A percentile compares a stretch with the other conserved stretches of the same genome.
phyloP scores from a whole-genome alignment of 345 rosid species.

The Salix dunnii region DNA sequence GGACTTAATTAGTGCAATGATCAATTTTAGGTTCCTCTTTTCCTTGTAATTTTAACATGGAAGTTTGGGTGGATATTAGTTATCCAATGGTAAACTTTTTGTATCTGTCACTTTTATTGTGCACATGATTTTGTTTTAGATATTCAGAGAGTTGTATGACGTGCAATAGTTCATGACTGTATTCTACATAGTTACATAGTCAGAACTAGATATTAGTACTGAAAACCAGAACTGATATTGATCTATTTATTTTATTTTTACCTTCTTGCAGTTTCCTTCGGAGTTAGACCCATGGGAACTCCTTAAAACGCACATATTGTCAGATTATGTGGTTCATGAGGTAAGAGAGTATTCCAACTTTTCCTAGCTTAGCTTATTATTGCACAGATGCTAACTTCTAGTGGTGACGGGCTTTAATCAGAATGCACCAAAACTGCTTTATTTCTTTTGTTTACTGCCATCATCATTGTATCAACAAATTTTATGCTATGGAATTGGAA shows the following conservation, averaged over 20 bases:
- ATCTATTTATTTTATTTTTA: constrained; percentile 1
- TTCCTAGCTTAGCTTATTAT: constrained; percentile 5
- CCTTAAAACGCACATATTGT: constrained; percentile 68
- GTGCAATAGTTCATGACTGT: neutral
- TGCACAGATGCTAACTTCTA: neutral
- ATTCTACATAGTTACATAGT: neutral
- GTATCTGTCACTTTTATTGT: neutral
- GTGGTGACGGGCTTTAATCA: neutral
- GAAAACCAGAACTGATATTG: constrained; percentile 2
- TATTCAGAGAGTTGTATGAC: neutral
- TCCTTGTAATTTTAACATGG: neutral
- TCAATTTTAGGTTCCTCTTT: neutral
- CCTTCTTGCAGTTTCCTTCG: constrained; percentile 61
- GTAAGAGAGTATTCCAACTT: constrained; percentile 33
- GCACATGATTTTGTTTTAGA: neutral
- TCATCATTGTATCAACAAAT: neutral
- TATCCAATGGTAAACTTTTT: too few species aligned
- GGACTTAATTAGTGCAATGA: neutral
- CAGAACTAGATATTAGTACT: neutral
- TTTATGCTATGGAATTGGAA: neutral
- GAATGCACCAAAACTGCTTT: neutral
- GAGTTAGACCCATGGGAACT: constrained; percentile 85
- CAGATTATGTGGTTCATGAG: constrained; percentile 81
- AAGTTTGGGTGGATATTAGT: neutral
- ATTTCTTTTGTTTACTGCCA: neutral